These are phyloP conservation scores for Gonium pectorale DNA, from an alignment of 139 green algal species.

Conservation along the genomic window DNA sequence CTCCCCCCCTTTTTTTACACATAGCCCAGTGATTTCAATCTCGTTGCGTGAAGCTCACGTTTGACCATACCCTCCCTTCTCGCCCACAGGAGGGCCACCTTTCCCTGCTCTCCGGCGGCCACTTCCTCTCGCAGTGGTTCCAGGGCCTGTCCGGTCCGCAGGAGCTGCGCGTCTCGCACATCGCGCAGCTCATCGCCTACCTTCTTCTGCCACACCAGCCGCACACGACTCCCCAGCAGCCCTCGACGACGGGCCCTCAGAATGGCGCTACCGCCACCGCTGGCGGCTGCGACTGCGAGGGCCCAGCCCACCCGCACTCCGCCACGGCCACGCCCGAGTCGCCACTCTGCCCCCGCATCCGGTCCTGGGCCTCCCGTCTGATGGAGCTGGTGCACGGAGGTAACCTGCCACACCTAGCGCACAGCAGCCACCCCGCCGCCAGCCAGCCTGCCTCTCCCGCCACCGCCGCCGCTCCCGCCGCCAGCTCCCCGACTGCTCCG, in stretches of 20 bases:
- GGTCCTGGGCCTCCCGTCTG: neutral
- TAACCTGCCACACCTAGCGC: neutral
- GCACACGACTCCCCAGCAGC: neutral
- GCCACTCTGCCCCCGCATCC: neutral
- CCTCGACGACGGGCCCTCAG: neutral
- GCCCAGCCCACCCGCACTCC: too few species aligned
- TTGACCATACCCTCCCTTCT: neutral
- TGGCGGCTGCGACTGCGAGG: neutral
- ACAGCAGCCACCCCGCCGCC: neutral
- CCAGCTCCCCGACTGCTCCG: neutral
- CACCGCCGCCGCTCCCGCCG: neutral
- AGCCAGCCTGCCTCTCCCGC: neutral
- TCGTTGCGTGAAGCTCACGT: neutral
- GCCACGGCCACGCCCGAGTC: neutral
- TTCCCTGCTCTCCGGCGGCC: conserved; percentile 2
- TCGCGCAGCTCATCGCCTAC: neutral
- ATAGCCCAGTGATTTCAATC: neutral
- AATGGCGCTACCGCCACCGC: neutral
- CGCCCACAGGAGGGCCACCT: conserved; percentile 33
- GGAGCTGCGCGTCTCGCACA: conserved; percentile 9
- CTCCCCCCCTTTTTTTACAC: neutral
- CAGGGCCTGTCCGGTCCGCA: conserved; percentile 3
- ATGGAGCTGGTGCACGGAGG: neutral
- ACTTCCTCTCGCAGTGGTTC: conserved; percentile 25
- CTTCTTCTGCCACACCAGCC: neutral